Conservation (phyloP, 2,329 filamentous ascomycete genomes). For the Sporothrix variecibatus region DNA sequence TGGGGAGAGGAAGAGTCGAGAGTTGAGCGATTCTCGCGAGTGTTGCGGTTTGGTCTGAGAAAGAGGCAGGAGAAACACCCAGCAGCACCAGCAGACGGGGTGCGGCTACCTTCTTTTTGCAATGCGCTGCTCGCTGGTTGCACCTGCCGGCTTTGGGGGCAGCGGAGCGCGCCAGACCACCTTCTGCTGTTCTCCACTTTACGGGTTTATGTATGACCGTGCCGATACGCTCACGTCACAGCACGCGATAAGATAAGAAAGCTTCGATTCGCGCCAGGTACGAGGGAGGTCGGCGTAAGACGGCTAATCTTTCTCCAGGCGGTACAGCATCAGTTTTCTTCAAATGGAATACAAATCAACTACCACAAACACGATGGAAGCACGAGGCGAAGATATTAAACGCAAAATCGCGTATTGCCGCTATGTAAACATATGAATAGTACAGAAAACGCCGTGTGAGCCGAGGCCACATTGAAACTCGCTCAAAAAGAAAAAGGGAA, state of each 20-base stretch:
- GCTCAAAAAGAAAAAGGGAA: not conserved
- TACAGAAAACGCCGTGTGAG: slow-evolving; percentile 10
- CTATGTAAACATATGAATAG: not conserved
- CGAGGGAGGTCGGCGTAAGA: not conserved
- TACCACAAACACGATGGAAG: not conserved
- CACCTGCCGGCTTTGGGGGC: slow-evolving; percentile 18
- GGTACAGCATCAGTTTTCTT: too few species aligned
- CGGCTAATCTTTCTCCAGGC: not conserved
- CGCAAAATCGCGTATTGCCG: not conserved
- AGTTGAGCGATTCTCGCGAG: not conserved
- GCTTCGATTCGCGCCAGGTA: not conserved
- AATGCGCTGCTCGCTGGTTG: slow-evolving; percentile 22
- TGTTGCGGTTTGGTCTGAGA: not conserved
- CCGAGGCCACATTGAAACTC: not conserved
- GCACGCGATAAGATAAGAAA: slow-evolving; percentile 27
- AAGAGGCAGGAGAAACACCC: slow-evolving; percentile 18
- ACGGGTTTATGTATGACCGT: slow-evolving; percentile 25
- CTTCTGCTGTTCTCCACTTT: slow-evolving; percentile 13
- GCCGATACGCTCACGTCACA: slow-evolving; percentile 23
- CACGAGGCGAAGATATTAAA: not conserved
- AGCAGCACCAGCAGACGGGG: not conserved
- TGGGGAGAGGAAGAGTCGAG: slow-evolving; percentile 7
- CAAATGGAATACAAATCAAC: too few species aligned
- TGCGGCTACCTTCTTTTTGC: slow-evolving; percentile 14
- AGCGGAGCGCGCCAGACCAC: slow-evolving; percentile 17